These are phyloP conservation scores for Alliaria petiolata DNA, from an alignment of 345 rosid genomes.

Conservation along the genomic window DNA sequence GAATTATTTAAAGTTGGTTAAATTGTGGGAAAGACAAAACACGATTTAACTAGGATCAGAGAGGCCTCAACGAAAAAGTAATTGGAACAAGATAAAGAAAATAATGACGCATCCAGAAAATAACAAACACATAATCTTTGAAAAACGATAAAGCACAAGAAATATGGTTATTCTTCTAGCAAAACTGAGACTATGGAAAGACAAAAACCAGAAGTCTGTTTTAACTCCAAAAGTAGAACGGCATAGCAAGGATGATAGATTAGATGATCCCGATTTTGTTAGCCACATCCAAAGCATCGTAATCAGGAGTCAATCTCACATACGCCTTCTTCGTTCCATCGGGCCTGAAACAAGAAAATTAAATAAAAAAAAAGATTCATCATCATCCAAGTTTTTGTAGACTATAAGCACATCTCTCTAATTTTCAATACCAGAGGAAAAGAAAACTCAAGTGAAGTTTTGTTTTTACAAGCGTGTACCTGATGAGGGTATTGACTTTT, in stretches of 20 bases:
- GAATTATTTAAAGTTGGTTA: too few relatives aligned
- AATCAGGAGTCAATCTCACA: constrained; percentile 88
- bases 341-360: constrained; percentile 45
- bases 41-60: neutral
- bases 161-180: constrained; percentile 16
- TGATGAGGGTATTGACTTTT: constrained; percentile 67
- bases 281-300: constrained; percentile 93
- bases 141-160: neutral
- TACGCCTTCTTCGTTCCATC: constrained; percentile 95
- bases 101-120: neutral
- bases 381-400: neutral
- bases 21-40: too few relatives aligned
- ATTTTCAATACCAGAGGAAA: neutral
- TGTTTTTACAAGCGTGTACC: constrained; percentile 30
- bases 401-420: neutral
- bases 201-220: neutral
- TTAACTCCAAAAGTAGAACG: neutral
- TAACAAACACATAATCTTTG: neutral
- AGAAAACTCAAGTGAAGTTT: neutral
- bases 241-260: neutral
- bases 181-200: constrained; percentile 23
- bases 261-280: constrained; percentile 94
- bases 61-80: neutral
- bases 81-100: neutral
- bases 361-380: neutral